Percentiles rank a stretch among this genome's conserved stretches.
These are phyloP conservation scores for Stereum hirsutum DNA, from an alignment of 1,284 basidiomycete species.

Conservation along the genomic window DNA sequence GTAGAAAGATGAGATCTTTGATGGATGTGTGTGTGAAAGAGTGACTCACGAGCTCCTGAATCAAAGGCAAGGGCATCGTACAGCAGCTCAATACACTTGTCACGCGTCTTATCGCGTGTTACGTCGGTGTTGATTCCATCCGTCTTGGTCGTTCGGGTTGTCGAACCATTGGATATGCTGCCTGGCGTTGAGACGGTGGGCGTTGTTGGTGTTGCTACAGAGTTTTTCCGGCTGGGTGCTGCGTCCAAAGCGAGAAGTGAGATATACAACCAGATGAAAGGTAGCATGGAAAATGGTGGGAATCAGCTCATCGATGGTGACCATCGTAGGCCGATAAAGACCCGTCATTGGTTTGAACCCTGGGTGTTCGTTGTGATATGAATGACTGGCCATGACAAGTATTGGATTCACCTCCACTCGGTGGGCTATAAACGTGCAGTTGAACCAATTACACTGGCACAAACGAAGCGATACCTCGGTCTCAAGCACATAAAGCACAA, in stretches of 20 bases:
- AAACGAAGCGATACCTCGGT: too few relatives aligned
- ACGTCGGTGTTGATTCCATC: constrained; percentile 57
- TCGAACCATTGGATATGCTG: constrained; percentile 15
- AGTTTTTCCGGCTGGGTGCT: constrained; percentile 18
- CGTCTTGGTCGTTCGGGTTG: constrained; percentile 52
- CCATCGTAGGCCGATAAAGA: too few relatives aligned
- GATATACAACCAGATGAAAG: too few relatives aligned
- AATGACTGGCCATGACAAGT: too few relatives aligned
- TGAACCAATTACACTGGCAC: too few relatives aligned
- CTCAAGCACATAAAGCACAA: too few relatives aligned
- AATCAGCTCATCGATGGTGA: too few relatives aligned
- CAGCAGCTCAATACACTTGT: constrained; percentile 85
- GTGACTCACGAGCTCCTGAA: constrained; percentile 73
- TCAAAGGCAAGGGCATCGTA: constrained; percentile 87
- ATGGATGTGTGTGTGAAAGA: not conserved
- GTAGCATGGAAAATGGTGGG: too few relatives aligned
- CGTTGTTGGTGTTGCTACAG: constrained; percentile 27
- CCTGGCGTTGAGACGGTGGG: constrained; percentile 30
- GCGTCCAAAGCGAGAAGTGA: constrained; percentile 9
- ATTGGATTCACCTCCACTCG: too few relatives aligned
- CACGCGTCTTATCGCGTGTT: constrained; percentile 68
- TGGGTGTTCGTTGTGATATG: not conserved
- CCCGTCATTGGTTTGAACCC: too few relatives aligned
- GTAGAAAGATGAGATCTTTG: not conserved
- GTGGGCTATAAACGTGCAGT: too few relatives aligned